Evolutionary conservation across 495 filamentous ascomycete genomes (phyloP), one percentile per base, ranked within the genome.

Genomic region (Polyplosphaeria fusca): DNA sequence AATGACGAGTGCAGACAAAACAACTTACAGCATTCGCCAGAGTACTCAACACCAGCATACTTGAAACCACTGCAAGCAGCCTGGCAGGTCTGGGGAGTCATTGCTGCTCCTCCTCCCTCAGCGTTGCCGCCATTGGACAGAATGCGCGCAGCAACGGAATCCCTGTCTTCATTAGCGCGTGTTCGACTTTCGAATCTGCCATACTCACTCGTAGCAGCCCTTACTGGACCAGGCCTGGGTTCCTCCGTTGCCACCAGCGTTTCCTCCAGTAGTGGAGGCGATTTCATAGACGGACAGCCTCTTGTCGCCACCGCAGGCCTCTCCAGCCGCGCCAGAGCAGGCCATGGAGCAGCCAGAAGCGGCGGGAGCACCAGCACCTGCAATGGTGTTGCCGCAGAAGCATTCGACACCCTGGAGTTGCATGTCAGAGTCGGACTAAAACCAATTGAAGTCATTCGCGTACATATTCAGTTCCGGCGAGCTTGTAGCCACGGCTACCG

Each of bases 51-150:
- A 42, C 60, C 60, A 11, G 60, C 54, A 55, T 58, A 63, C n/a
- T 45, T 19, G 43, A 58, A 63, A 4, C 44, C 44, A 19, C 35
- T n/a, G n/a, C n/a, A n/a, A n/a, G n/a, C 52, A 22, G 57, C 47
- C 22, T 55, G 41, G 35, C 67, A 69, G 25, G 63, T 55, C 11
- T 63, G 55, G 0, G 56, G 61, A 47, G 67, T 68, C 1, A 55
- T 26, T 20, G 54, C 60, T 9, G 59, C 55, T 16, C 32, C 20
- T 49, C 28, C 4, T 55, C 60, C 25, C 60, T 55, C 13, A 37
- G 22, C 18, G 50, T 51, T 22, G 16, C n/a, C 38, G 59, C 23
- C 9, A 41, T 49, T 1, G 20, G 42, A 11, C 12, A 63, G 38
- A 23, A 55, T 54, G n/a, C 60, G 60, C 13, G 35, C 44, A 18